phyloP scores from a whole-genome alignment of 768 basidiomycete species.

The Steccherinum ochraceum region DNA sequence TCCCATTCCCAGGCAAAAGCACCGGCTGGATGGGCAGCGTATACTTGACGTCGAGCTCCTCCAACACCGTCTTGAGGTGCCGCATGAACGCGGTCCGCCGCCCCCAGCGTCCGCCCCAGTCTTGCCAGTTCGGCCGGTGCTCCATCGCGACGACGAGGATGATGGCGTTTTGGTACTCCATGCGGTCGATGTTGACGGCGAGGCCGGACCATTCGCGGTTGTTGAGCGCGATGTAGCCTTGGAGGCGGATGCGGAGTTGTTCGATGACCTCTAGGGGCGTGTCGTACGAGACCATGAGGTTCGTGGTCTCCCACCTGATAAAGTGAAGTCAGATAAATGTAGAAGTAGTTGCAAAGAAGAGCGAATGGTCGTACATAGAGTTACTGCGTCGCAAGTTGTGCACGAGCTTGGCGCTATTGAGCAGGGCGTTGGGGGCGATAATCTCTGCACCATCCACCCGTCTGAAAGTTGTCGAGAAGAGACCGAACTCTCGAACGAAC shows the following conservation, averaged over 20 bases:
- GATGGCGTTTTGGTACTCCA: slow-evolving; percentile 74
- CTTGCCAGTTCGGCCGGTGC: slow-evolving; percentile 81
- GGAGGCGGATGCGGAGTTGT: slow-evolving; percentile 52
- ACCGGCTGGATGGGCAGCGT: slow-evolving; percentile 70
- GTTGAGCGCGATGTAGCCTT: slow-evolving; percentile 54
- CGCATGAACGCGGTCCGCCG: slow-evolving; percentile 76
- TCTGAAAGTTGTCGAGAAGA: slow-evolving; percentile 74
- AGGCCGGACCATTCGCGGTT: slow-evolving; percentile 68
- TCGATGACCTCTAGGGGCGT: slow-evolving; percentile 70
- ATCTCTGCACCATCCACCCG: slow-evolving; percentile 80
- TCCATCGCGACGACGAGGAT: slow-evolving; percentile 63
- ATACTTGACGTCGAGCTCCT: slow-evolving; percentile 71
- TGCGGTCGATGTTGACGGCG: slow-evolving; percentile 66
- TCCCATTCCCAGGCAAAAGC: slow-evolving; percentile 33
- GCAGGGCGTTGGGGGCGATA: slow-evolving; percentile 69
- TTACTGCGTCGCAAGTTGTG: slow-evolving; percentile 73
- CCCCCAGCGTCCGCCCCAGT: slow-evolving; percentile 77
- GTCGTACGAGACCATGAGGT: slow-evolving; percentile 56
- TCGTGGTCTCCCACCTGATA: slow-evolving; percentile 61
- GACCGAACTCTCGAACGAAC: slow-evolving; percentile 69
- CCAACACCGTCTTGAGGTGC: slow-evolving; percentile 59
- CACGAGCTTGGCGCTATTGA: slow-evolving; percentile 66
- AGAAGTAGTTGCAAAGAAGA: not conserved
- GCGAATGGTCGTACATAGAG: slow-evolving; percentile 48
- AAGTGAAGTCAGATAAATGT: not conserved